These are phyloP conservation scores for Xylaria sp. DNA, from an alignment of 2,329 filamentous ascomycete genomes.

Conservation along the genomic window DNA sequence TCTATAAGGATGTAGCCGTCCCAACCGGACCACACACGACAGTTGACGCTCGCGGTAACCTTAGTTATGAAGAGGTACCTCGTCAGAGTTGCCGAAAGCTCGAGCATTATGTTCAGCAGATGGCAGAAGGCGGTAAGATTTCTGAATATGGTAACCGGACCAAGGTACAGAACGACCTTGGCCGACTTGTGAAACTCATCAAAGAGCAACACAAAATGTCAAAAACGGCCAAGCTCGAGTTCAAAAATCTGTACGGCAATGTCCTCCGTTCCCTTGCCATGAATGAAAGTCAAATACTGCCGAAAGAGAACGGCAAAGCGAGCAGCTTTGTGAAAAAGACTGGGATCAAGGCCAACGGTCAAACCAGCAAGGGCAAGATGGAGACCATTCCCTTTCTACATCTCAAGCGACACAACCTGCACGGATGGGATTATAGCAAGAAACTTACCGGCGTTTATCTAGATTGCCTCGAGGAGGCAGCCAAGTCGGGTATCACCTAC, in stretches of 20 bases:
- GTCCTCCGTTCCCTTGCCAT: slow-evolving; percentile 94
- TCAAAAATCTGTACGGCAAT: slow-evolving; percentile 94
- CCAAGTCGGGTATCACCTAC: slow-evolving; percentile 88
- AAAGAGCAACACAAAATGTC: slow-evolving; percentile 98
- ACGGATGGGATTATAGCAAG: slow-evolving; percentile 99
- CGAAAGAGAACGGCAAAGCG: slow-evolving; percentile 80
- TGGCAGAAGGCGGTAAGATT: slow-evolving; percentile 98
- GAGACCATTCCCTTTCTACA: slow-evolving; percentile 99
- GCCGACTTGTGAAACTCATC: slow-evolving; percentile 97
- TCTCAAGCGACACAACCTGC: slow-evolving; percentile 90
- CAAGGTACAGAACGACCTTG: slow-evolving; percentile 96
- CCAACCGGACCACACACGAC: slow-evolving; percentile 93
- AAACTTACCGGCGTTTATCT: slow-evolving; percentile 95
- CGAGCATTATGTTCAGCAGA: slow-evolving; percentile 97
- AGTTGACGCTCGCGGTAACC: slow-evolving; percentile 91
- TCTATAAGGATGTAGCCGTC: slow-evolving; percentile 94
- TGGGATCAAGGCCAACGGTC: slow-evolving; percentile 62
- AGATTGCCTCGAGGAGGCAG: slow-evolving; percentile 89
- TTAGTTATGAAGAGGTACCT: slow-evolving; percentile 90
- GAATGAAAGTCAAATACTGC: slow-evolving; percentile 98
- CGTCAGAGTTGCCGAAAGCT: slow-evolving; percentile 93
- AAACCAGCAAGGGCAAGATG: slow-evolving; percentile 83
- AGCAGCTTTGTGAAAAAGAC: slow-evolving; percentile 62
- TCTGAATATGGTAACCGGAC: slow-evolving; percentile 98
- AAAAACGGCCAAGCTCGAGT: slow-evolving; percentile 95